Conservation (phyloP, 2,329 filamentous ascomycete species). For the Sphaerulina vaccinii region DNA sequence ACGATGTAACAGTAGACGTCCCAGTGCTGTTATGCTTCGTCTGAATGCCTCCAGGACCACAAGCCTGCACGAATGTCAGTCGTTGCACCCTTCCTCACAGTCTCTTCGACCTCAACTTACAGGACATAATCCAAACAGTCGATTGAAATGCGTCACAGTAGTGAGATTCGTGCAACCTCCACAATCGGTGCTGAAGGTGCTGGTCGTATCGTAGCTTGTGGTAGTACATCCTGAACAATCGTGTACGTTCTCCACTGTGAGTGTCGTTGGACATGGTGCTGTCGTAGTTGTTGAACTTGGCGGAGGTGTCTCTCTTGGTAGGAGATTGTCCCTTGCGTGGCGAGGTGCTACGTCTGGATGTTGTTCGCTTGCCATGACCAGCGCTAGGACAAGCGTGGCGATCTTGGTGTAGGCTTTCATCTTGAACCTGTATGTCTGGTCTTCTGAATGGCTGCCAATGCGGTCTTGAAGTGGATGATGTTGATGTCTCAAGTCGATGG, state of each 20-base stretch:
- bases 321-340: not conserved
- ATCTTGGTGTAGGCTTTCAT: no score
- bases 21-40: slow-evolving; percentile 14
- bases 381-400: no score
- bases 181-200: slow-evolving; percentile 18
- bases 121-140: slow-evolving; percentile 14
- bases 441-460: no score
- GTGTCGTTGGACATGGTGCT: slow-evolving; percentile 16
- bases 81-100: not conserved
- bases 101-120: slow-evolving; percentile 5
- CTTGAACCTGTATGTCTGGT: no score
- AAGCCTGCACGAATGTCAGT: slow-evolving; percentile 7
- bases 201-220: slow-evolving; percentile 14
- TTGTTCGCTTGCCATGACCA: no score
- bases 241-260: slow-evolving; percentile 9
- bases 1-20: slow-evolving; percentile 21
- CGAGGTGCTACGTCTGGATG: not conserved
- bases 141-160: slow-evolving; percentile 13
- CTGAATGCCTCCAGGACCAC: slow-evolving; percentile 9
- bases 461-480: no score
- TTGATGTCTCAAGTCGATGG: no score
- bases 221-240: slow-evolving; percentile 16
- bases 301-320: not conserved
- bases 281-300: not conserved
- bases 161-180: slow-evolving; percentile 18